Evolutionary conservation across 306 rosid genomes (phyloP), one percentile per base, ranked within the genome.

Genomic region (Dryas drummondii): DNA sequence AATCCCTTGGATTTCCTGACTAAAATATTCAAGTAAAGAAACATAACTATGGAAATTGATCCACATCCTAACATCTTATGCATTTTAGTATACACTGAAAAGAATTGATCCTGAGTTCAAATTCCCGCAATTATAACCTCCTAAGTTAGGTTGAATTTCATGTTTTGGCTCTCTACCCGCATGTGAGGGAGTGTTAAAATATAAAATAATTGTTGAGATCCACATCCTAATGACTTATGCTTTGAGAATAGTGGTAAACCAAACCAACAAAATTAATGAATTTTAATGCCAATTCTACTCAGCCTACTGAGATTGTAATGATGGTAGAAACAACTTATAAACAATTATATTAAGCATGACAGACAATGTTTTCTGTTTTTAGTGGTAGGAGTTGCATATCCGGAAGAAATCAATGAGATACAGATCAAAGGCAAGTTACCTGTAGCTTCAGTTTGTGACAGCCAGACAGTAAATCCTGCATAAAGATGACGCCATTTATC

Each of bases 391-490:
- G 74, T 57, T 12, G 22, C n/a, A n/a, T n/a, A n/a, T n/a, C n/a
- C n/a, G n/a, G n/a, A 59, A 56, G 22, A 58, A 75, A 63, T 22
- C 14, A 56, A 62, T 26, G n/a, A 70, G 57, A 42, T 56, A 77
- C 57, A 2, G 8, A 79, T 70, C 56, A 70, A 75, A 48, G 63
- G 78, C 47, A 75, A 52, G 47, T 71, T 70, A 90, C 97, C 97
- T 63, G 52, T 42, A 62, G 97, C 91, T 77, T 90, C 89, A n/a
- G 97, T 94, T 66, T 85, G 88, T 37, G 97, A 94, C 82, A 94
- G 78, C 97, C 97, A 94, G 74, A 92, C 79, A 22, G 93, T 92
- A 83, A 92, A 94, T 68, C 99, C 97, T 2, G 97, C 91, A 80
- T 85, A 79, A 52, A 94, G 97, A 87, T 94, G 96, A 76, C 16